Base-by-base conservation (phyloP, 768 basidiomycete genomes). In the Coprinopsis marcescibilis region DNA sequence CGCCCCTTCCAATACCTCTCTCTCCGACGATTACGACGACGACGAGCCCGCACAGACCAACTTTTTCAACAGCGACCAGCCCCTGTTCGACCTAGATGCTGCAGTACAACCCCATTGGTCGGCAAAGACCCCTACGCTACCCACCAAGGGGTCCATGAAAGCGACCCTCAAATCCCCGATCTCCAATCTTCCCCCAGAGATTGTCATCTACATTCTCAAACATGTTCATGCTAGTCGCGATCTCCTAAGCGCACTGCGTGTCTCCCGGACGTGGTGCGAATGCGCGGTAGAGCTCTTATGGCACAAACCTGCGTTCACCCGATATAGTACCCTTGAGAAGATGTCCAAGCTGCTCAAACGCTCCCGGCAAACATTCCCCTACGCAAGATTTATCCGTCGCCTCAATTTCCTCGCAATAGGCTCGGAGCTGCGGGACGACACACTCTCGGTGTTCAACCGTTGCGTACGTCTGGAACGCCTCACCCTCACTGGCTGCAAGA, bases 201-300 rank as follows among this genome's bases (percentile, higher is more conserved):
- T 98, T 32, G 81, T 97, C 59, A 88, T 96, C 13, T 85, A 95
- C 60, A 87, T 97, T 58, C 77, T 99, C 55, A 88, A 85, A 54
- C 80, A 92, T 56, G 73, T 99, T 11, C 78, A 85, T 54, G 73
- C 79, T 0, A 69, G 83, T 24, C 73, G 76, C 49, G 89, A 95
- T 63, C 75, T 97, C 38, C 78, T 85, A 52, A 70, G 73, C 53
- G 75, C 80, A 32, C 74, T 94, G 50, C 80, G 85, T 47, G 93
- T 97, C 21, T 92, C 83, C 15, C 82, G 89, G 48, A 76, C 81
- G 21, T 99, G 95, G 93, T 97, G 92, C 73, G 86, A 94, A 60
- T 96, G 92, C 65, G 83, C 91, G 24, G 92, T 94, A 34, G 90
- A 97, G 64, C 76, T 97, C 17, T 74, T 98, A 19, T 99, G 94